Conservation (phyloP, 495 filamentous ascomycete genomes). For the Podospora appendiculata region DNA sequence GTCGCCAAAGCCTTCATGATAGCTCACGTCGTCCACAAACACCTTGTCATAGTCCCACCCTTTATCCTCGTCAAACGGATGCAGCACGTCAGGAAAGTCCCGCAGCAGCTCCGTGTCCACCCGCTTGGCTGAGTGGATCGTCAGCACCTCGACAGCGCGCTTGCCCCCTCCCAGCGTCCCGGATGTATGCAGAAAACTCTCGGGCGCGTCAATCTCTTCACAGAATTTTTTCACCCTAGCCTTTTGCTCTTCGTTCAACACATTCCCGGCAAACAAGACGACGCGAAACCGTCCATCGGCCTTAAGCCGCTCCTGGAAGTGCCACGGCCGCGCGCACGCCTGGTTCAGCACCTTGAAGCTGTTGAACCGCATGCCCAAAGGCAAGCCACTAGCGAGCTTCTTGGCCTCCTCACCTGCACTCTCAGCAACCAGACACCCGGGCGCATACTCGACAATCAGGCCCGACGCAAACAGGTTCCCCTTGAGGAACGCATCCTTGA, state of each 20-base stretch:
- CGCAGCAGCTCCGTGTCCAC: conserved; percentile 42
- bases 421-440: conserved; percentile 23
- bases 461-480: conserved; percentile 32
- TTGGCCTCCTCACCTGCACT: conserved; percentile 13
- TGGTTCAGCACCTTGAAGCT: conserved; percentile 53
- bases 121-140: conserved; percentile 48
- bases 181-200: conserved; percentile 32
- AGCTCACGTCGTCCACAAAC: conserved; percentile 54
- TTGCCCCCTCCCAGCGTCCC: conserved; percentile 28
- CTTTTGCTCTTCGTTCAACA: conserved; percentile 35
- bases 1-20: conserved; percentile 52
- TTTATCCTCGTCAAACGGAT: conserved; percentile 45
- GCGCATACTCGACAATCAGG: conserved; percentile 25
- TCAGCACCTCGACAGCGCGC: conserved; percentile 50
- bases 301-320: conserved; percentile 36
- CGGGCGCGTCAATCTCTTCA: conserved; percentile 23
- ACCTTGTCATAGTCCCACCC: conserved; percentile 63
- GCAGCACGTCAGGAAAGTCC: conserved; percentile 51
- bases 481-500: conserved; percentile 31
- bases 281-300: conserved; percentile 58
- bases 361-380: conserved; percentile 46
- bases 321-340: conserved; percentile 51
- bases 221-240: conserved; percentile 40
- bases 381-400: conserved; percentile 9
- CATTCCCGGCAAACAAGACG: conserved; percentile 57